These are phyloP conservation scores for Pholiota molesta DNA, from an alignment of 768 basidiomycete genomes.

Conservation along the genomic window DNA sequence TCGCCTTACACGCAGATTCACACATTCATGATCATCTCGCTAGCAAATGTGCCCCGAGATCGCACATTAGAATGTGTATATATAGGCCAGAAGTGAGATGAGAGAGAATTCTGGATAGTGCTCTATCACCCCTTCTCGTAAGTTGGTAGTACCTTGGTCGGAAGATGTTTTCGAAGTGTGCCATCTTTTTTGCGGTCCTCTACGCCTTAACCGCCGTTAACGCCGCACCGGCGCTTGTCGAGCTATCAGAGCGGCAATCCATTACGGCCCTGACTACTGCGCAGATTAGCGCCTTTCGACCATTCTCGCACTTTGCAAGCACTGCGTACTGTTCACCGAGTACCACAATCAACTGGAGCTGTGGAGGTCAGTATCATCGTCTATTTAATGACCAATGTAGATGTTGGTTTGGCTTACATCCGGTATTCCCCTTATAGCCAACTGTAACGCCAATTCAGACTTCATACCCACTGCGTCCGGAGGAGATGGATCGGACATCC, in stretches of 20 bases:
- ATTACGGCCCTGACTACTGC: constrained; percentile 14
- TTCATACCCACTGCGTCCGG: constrained; percentile 49
- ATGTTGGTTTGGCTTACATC: not conserved
- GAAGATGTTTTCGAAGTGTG: constrained; percentile 6
- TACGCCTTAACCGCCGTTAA: not conserved
- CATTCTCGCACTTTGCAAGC: constrained; percentile 53
- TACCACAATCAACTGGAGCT: constrained; percentile 49
- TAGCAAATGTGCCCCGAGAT: not conserved
- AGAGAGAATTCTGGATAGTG: not conserved
- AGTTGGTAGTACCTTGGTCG: not conserved
- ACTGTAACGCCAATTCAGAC: constrained; percentile 41
- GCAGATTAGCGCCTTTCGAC: constrained; percentile 33
- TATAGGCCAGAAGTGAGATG: not conserved
- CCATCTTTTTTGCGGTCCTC: not conserved
- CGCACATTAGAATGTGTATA: not conserved
- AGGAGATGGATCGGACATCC: constrained; percentile 40
- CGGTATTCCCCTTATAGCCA: constrained; percentile 26
- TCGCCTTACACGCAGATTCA: not conserved
- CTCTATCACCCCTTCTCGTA: not conserved
- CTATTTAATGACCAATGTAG: no score
- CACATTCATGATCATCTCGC: no score
- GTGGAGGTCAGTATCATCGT: constrained; percentile 43
- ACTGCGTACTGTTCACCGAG: constrained; percentile 52
- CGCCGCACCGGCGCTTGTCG: constrained; percentile 5
- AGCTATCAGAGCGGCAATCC: constrained; percentile 1